Conservation (phyloP, 345 rosid species). For the Garcia nutans region DNA sequence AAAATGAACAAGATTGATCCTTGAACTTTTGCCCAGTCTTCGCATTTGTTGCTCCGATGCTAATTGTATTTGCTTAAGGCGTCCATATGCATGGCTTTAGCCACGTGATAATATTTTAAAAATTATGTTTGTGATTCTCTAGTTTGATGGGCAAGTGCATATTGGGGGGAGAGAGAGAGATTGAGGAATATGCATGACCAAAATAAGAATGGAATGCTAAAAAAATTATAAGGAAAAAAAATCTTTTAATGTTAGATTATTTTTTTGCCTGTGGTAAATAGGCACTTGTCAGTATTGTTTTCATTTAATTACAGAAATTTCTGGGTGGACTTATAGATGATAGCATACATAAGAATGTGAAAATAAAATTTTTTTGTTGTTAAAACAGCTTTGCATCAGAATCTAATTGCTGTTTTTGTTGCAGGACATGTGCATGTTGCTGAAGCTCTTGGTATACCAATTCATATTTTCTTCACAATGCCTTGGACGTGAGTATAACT, state of each 20-base stretch:
- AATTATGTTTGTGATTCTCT: neutral
- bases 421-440: slow-evolving; percentile 97
- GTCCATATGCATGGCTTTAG: neutral
- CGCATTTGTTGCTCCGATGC: neutral
- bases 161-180: neutral
- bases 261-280: neutral
- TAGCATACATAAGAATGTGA: too few relatives aligned
- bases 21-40: neutral
- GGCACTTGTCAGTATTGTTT: neutral
- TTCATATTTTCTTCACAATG: slow-evolving; percentile 99
- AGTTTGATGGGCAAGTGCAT: too few relatives aligned
- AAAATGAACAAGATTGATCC: neutral
- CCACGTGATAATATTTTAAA: neutral
- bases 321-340: neutral
- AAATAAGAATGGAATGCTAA: neutral
- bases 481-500: slow-evolving; percentile 95
- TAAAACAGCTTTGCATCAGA: neutral
- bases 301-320: neutral
- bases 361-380: too few relatives aligned
- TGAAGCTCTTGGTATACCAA: slow-evolving; percentile 94
- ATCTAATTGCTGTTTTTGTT: slow-evolving; percentile 23
- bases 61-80: neutral
- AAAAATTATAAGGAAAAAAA: neutral
- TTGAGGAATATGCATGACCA: neutral
- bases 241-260: neutral